Conservation (phyloP, 208 protist genomes). For the Acanthamoeba sp. region DNA sequence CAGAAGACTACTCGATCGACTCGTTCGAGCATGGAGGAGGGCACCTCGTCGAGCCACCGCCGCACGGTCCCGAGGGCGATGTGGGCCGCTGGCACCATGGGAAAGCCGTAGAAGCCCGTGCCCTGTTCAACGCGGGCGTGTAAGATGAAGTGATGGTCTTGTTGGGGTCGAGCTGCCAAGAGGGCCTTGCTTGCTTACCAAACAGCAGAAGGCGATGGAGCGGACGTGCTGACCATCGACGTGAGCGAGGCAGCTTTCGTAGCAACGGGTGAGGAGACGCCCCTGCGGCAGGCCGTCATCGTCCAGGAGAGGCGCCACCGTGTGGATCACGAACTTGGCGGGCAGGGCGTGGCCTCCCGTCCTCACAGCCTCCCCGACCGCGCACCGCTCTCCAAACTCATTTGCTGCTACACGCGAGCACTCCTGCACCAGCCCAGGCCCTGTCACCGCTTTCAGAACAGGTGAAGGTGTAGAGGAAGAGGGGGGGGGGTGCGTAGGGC, state of each 20-base stretch:
- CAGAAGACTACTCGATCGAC: slow-evolving; percentile 22
- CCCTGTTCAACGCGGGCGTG: neutral
- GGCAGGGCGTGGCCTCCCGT: slow-evolving; percentile 1
- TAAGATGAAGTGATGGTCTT: neutral
- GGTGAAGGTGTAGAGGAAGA: neutral
- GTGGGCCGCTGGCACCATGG: slow-evolving; percentile 2
- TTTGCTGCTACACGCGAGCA: neutral
- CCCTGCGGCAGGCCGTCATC: neutral
- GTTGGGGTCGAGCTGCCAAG: neutral
- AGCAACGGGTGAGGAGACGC: slow-evolving; percentile 4
- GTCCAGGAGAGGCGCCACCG: slow-evolving; percentile 53
- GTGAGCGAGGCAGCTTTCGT: neutral
- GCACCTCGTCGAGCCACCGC: slow-evolving; percentile 15
- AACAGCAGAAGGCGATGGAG: slow-evolving; percentile 46
- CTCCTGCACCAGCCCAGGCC: slow-evolving; percentile 37
- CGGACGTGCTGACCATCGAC: neutral
- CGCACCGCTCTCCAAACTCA: neutral
- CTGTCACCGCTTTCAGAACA: neutral
- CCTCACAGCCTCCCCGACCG: slow-evolving; percentile 21
- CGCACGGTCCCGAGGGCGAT: slow-evolving; percentile 9
- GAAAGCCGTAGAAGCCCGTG: slow-evolving; percentile 69
- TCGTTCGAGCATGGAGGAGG: neutral
- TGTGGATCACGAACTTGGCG: slow-evolving; percentile 54
- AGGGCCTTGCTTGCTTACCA: neutral
- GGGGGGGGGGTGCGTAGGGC: neutral